These are phyloP conservation scores for Penicillium cosmopolitanum DNA, from an alignment of 495 filamentous ascomycete species.

Conservation along the genomic window DNA sequence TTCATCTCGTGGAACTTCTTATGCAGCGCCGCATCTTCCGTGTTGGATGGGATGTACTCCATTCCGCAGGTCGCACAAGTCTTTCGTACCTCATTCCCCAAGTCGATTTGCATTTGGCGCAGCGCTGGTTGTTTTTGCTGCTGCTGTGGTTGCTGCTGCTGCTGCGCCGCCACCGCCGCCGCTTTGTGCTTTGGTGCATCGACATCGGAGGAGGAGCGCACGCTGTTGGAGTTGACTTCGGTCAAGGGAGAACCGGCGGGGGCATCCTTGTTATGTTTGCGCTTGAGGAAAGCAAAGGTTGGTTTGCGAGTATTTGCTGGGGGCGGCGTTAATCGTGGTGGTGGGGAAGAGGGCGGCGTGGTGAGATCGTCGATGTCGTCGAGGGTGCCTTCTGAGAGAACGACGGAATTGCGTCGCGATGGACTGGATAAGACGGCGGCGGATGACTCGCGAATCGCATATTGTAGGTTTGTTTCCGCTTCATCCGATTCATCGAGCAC, in stretches of 20 bases:
- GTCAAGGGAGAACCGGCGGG: slow-evolving; percentile 46
- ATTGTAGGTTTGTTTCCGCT: slow-evolving; percentile 51
- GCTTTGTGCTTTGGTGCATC: slow-evolving; percentile 41
- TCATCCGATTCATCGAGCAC: slow-evolving; percentile 49
- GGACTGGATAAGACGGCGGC: slow-evolving; percentile 54
- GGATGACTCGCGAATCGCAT: slow-evolving; percentile 54
- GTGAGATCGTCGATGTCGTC: slow-evolving; percentile 52
- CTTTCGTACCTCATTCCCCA: slow-evolving; percentile 61
- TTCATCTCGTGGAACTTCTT: slow-evolving; percentile 71
- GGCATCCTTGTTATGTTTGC: slow-evolving; percentile 50
- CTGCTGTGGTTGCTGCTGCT: slow-evolving; percentile 9
- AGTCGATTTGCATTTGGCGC: slow-evolving; percentile 69
- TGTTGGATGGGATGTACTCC: slow-evolving; percentile 70
- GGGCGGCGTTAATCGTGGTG: slow-evolving; percentile 58
- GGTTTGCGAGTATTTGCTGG: slow-evolving; percentile 59
- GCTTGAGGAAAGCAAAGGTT: slow-evolving; percentile 57
- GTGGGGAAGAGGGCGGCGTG: slow-evolving; percentile 57
- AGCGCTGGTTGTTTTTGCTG: slow-evolving; percentile 44
- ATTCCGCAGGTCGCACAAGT: slow-evolving; percentile 70
- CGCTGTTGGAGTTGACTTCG: slow-evolving; percentile 56
- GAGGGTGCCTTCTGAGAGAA: slow-evolving; percentile 50
- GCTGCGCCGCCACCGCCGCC: neutral
- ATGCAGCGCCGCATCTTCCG: slow-evolving; percentile 66
- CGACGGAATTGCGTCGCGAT: slow-evolving; percentile 48
- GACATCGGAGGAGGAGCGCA: slow-evolving; percentile 45